Base-by-base conservation (phyloP, 2,329 filamentous ascomycete genomes). In the Parastagonospora avenae region DNA sequence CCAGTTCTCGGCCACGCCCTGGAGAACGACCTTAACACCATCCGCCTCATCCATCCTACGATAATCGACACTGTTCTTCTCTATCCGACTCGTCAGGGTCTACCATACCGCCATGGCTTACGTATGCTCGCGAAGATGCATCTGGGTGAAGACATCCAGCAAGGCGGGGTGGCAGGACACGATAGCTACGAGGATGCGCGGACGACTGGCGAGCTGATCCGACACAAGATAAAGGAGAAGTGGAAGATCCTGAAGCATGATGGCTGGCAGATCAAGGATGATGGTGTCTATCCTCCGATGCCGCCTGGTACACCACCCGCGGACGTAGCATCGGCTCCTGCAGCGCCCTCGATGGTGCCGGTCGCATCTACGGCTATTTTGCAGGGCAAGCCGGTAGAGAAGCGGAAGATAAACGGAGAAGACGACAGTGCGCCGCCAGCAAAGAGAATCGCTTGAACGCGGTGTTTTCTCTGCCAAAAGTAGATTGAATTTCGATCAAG, bases 131-230 rank as follows among this genome's bases (percentile, higher is more conserved):
- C 88, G 68, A 82, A 85, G 41, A 79, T 76, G n/a, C 79, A 89
- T 53, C 81, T 99, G 6, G 82, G 86, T 49, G 81, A 87, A 24
- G 83, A 87, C 46, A 97, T 99, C 32, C 94, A 99, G 73, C 85
- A 85, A 31, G 88, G 87, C 37, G 82, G 77, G 10, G 76, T 77
- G 52, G 57, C 74, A 14, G 94, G 94, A 0, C 94, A 99, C 72
- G 94, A 99, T 75, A 96, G 91, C 24, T 88, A 88, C 24, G 94
- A 99, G 72, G 94, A 99, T 68, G 91, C 94, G 0, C 83, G 88
- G 40, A 90, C 92, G 0, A 93, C 95, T 0, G 94, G 93, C 0
- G 92, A 97, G 53, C 74, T 99, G 44, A 90, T 96, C 0, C 79
- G 89, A 40, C 80, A 85, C 42, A 90, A 86, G 71, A 81, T 95